A percentile compares a stretch with the other conserved stretches of the same genome.
Conservation (phyloP, 2,329 filamentous ascomycete species). For the Pseudogymnoascus sp. region DNA sequence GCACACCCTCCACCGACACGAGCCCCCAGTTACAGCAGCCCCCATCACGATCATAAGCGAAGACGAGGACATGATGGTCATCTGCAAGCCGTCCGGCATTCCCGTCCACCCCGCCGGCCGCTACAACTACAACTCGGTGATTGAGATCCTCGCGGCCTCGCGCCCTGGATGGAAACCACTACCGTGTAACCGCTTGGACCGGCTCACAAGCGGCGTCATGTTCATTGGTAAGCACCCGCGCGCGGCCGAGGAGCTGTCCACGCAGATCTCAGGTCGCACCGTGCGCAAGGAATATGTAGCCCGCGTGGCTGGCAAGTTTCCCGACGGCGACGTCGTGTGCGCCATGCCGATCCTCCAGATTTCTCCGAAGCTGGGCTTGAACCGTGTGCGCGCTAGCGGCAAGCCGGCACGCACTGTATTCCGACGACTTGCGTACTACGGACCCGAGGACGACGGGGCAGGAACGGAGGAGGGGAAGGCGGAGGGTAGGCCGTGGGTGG, state of each 20-base stretch:
- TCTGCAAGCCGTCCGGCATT: conserved; percentile 91
- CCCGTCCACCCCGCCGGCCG: conserved; percentile 92
- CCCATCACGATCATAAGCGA: conserved; percentile 80
- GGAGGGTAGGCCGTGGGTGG: conserved; percentile 34
- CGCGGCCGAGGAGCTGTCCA: conserved; percentile 67
- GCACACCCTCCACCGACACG: conserved; percentile 89
- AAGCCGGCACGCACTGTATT: conserved; percentile 88
- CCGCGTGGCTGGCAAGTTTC: conserved; percentile 82
- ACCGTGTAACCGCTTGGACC: conserved; percentile 87
- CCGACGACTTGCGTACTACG: conserved; percentile 85
- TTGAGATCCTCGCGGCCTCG: conserved; percentile 86
- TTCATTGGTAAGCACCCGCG: conserved; percentile 84
- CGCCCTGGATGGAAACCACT: conserved; percentile 48
- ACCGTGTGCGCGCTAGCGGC: conserved; percentile 86
- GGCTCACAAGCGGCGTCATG: conserved; percentile 94
- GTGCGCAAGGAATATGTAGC: conserved; percentile 95
- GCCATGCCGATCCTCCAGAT: conserved; percentile 91
- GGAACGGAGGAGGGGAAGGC: conserved; percentile 22
- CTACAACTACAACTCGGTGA: conserved; percentile 90
- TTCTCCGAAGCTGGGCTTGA: conserved; percentile 88
- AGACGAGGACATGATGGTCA: conserved; percentile 86
- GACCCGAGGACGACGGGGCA: conserved; percentile 34
- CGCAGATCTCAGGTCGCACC: conserved; percentile 68
- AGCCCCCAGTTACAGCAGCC: conserved; percentile 79
- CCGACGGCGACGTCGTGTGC: conserved; percentile 82